phyloP scores from a whole-genome alignment of 2,329 filamentous ascomycete genomes.

The Pestalotiopsis sp. region DNA sequence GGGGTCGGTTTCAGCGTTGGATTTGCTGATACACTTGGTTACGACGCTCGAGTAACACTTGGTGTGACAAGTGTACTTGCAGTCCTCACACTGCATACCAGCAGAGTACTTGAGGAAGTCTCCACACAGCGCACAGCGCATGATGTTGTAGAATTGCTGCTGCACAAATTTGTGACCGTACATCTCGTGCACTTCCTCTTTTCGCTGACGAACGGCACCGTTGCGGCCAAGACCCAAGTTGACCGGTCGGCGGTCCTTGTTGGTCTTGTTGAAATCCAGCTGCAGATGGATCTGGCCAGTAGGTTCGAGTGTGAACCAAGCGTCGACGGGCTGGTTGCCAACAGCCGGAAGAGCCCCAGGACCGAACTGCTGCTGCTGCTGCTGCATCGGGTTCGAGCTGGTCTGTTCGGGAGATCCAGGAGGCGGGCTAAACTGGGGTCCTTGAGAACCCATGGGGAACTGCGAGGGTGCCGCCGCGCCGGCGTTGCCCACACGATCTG shows the following conservation, averaged over 20 bases:
- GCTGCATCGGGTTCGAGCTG: slow-evolving; percentile 23
- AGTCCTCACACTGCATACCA: slow-evolving; percentile 98
- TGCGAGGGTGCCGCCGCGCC: slow-evolving; percentile 50
- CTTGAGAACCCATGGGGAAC: slow-evolving; percentile 57
- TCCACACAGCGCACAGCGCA: slow-evolving; percentile 96
- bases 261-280: slow-evolving; percentile 89
- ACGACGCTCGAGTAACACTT: slow-evolving; percentile 97
- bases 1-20: slow-evolving; percentile 95
- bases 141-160: slow-evolving; percentile 99
- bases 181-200: slow-evolving; percentile 98
- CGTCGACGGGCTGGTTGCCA: slow-evolving; percentile 70
- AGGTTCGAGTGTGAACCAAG: slow-evolving; percentile 96
- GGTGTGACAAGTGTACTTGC: slow-evolving; percentile 98
- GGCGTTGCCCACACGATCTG: slow-evolving; percentile 79
- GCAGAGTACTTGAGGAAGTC: slow-evolving; percentile 98
- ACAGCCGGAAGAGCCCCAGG: slow-evolving; percentile 48
- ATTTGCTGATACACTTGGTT: slow-evolving; percentile 99
- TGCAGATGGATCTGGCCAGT: slow-evolving; percentile 89
- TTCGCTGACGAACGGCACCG: slow-evolving; percentile 93
- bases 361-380: slow-evolving; percentile 28
- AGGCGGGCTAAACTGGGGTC: slow-evolving; percentile 44
- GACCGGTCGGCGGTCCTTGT: slow-evolving; percentile 77
- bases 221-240: slow-evolving; percentile 92
- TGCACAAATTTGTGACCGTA: slow-evolving; percentile 99
- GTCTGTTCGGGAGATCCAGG: slow-evolving; percentile 41